Evolutionary conservation across 768 basidiomycete species (phyloP), one percentile per base, ranked within the genome.

Genomic region (Psilocybe tampanensis): DNA sequence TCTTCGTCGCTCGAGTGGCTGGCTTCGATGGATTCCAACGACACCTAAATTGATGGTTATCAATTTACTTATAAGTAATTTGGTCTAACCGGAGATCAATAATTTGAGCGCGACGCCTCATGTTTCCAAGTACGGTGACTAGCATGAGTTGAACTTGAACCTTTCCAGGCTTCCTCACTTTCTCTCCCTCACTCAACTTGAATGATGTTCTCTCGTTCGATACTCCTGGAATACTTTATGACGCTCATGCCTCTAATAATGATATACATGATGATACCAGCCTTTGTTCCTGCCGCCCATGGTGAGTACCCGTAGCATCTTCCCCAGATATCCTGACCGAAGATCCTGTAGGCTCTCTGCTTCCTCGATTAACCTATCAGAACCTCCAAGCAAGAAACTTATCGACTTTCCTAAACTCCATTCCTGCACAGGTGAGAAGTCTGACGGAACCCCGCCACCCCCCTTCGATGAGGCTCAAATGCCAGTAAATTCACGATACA

Each of bases 351-450:
- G 52, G 39, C 4, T 17, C 52, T 32, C 52, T 44, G 4, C 39
- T 53, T n/a, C 23, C 22, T 8, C 41, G 52, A 53, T 26, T 23
- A 17, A 44, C 44, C 17, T 55, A 55, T 18, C 48, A 57, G 34
- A 32, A 57, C 29, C 11, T 57, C 12, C 48, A 57, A 52, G 49
- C 48, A 2, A 57, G 55, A 22, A 57, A 57, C 29, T 6, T 56
- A 13, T 50, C 55, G 18, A 43, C 55, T 1, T 56, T 50, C 22
- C 41, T 57, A 29, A 24, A 51, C 55, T 51, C 48, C 17, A 52
- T 57, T 29, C 55, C 55, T n/a, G 12, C 24, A 21, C 48, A 44
- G 26, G 50, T 44, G 42, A 23, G 44, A 24, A 15, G 26, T 15
- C 43, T 21, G 13, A 26, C 12, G 19, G 13, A 23, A n/a, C n/a